Evolutionary conservation across 257 asterid species (phyloP), one percentile per base, ranked within the genome.

Genomic region (Solanum pennellii): DNA sequence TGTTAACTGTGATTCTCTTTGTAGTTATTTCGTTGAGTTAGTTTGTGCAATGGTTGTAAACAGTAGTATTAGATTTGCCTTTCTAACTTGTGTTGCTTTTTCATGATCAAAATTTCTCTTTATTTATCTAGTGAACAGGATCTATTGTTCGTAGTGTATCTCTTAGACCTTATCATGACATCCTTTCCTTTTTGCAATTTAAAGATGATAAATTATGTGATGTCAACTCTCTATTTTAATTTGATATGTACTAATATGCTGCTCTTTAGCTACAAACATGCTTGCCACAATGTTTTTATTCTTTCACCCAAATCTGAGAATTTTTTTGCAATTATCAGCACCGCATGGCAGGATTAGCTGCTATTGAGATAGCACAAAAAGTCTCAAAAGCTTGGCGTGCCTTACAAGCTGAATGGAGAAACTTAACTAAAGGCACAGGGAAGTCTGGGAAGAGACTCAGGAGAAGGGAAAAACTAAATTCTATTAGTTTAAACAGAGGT

Each of bases 301-400:
- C 39, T 82, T 88, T 87, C 72, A 33, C 88, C 72, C 87, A 65
- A 73, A 83, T 86, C 42, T 90, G 87, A 82, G 41, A 47, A 47
- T 80, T 47, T 29, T 9, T 27, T 80, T 80, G 41, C 84, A 44
- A 84, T 84, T 90, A 86, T 90, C 98, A 97, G 98, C 93, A 95
- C 87, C 97, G 99, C 74, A 97, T 97, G 99, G 99, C 99, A 39
- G 99, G 99, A 44, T 95, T 97, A 80, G 99, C 99, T 88, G 98
- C 98, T 88, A 94, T 97, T 86, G 99, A 97, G 92, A 94, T 97
- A 88, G 99, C 99, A 74, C 99, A 97, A 77, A 97, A 92, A 91
- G 97, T 95, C 90, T 95, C 95, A 47, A 95, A 89, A 91, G 95
- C 93, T 89, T 97, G 99, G 99, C 98, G 99, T 89, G 90, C 98